Evolutionary conservation across 176 grass and related monocot species (phyloP).

Genomic region (Themeda triandra): DNA sequence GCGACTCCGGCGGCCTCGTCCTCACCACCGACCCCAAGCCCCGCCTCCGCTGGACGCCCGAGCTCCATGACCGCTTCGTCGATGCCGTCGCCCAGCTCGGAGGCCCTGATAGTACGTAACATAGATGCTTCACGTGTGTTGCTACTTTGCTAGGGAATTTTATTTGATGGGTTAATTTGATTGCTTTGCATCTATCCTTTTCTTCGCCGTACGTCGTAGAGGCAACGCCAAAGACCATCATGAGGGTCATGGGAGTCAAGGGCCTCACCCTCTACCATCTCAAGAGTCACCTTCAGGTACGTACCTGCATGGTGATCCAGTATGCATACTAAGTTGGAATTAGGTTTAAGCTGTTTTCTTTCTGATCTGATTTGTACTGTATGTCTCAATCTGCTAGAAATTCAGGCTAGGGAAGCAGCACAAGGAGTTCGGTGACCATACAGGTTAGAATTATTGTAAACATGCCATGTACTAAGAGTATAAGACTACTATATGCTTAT

Average conservation of each 20-base stretch:
- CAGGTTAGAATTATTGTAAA: too few species aligned
- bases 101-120: slow-evolving; percentile 72
- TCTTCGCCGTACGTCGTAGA: slow-evolving; percentile 33
- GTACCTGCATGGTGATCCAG: not conserved
- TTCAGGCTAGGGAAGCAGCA: slow-evolving; percentile 97
- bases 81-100: slow-evolving; percentile 94
- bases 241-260: slow-evolving; percentile 99
- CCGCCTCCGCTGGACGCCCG: slow-evolving; percentile 87
- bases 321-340: not conserved
- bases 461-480: too few species aligned
- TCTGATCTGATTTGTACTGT: slow-evolving; percentile 7
- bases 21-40: slow-evolving; percentile 99
- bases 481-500: too few species aligned
- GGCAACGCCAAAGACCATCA: slow-evolving; percentile 93
- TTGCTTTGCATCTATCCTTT: not conserved
- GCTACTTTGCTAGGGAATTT: not conserved
- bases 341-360: not conserved
- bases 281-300: slow-evolving; percentile 97
- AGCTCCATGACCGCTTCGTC: slow-evolving; percentile 96
- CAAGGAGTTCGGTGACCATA: slow-evolving; percentile 86
- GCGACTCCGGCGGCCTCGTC: slow-evolving; percentile 82
- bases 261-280: slow-evolving; percentile 96
- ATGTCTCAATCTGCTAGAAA: slow-evolving; percentile 50
- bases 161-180: not conserved
- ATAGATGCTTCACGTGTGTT: not conserved